Base-by-base conservation (phyloP, 1,284 basidiomycete species). In the Singerocomus inundabilis region DNA sequence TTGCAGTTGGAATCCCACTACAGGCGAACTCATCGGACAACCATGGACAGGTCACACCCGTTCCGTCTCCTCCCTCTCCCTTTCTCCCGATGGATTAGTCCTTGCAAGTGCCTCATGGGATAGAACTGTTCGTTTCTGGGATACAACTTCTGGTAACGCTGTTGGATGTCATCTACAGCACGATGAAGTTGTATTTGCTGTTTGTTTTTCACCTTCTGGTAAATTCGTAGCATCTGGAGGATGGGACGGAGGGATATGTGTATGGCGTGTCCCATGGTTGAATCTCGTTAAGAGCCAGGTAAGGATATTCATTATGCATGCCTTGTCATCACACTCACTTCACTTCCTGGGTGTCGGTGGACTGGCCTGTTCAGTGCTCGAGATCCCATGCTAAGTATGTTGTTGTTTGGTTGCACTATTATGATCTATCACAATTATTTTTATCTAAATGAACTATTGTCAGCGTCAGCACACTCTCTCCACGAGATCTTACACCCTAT, bases 41-140 rank as follows among this genome's bases (percentile, higher is more conserved):
- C 44, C 41, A 7, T 61, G 45, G 57, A 48, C 10, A 31, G 53
- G 26, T 32, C 53, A 56, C 38, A 30, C 16, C 0, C 1, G 18
- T 15, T 0, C 0, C 0, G 25, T 59, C 12, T 0, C 0, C 1
- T 41, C 35, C 2, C 43, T 57, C 1, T 48, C 57, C 6, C 46
- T 57, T 18, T 62, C 49, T 1, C 38, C 47, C 2, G 46, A 54
- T 18, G 57, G 59, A n/a, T 42, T 26, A 0, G 46, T 48, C 8
- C 36, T 63, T 2, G 52, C 58, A 0, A 56, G 57, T 8, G 31
- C 42, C 0, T 53, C 57, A 1, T 1, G 0, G 0, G 55, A 60
- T 42, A 0, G 3, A 3, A 54, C 44, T 0, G 5, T 61, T 15
- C 48, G 40, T 24, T 52, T 64, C 38, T 58, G 57, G 60, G 30